Conservation (phyloP, 164 flowering plant genomes). For the Chloranthus sessilifolius region DNA sequence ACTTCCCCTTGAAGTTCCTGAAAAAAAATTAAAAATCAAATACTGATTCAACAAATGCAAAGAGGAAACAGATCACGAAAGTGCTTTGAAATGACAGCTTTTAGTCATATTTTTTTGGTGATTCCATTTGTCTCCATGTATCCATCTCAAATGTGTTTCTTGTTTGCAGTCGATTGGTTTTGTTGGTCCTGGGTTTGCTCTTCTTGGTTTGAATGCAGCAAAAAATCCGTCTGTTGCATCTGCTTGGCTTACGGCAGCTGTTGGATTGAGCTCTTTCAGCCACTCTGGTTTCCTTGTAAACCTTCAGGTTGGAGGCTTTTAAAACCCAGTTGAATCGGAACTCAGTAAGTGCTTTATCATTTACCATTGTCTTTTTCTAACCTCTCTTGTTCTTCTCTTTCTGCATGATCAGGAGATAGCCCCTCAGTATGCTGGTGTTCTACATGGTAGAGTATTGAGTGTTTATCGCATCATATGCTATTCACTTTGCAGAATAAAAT, state of each 20-base stretch:
- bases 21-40: too few relatives aligned
- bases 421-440: constrained; percentile 87
- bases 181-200: constrained; percentile 76
- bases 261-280: constrained; percentile 87
- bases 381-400: constrained; percentile 12
- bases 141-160: constrained; percentile 2
- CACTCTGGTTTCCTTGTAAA: constrained; percentile 96
- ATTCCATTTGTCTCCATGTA: not conserved
- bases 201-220: constrained; percentile 66
- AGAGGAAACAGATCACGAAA: too few relatives aligned
- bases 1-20: too few relatives aligned
- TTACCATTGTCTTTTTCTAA: not conserved
- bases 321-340: not conserved
- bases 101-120: too few relatives aligned
- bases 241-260: constrained; percentile 88
- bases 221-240: constrained; percentile 65
- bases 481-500: too few relatives aligned
- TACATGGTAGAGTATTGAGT: constrained; percentile 62
- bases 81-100: too few relatives aligned
- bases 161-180: constrained; percentile 90
- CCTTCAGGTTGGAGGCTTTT: constrained; percentile 62
- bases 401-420: constrained; percentile 70
- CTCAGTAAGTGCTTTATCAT: not conserved
- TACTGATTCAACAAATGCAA: too few relatives aligned
- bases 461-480: not conserved